phyloP scores from a whole-genome alignment of 805 yeast genomes.

The Pichia nanzhaoensis region DNA sequence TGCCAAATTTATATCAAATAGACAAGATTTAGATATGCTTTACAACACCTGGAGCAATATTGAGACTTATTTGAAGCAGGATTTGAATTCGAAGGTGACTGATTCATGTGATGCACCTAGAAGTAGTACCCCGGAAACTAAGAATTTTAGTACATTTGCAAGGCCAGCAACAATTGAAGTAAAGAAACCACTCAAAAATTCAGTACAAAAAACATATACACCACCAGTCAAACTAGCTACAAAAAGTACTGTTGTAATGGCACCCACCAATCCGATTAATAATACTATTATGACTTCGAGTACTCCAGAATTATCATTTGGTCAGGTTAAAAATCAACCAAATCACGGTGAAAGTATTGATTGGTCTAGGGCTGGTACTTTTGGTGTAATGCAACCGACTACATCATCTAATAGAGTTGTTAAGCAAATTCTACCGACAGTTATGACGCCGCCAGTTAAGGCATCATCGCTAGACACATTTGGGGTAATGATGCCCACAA shows the following conservation, averaged over 20 bases:
- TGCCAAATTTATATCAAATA: constrained; percentile 19
- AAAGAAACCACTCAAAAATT: too few species aligned
- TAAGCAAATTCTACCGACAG: too few species aligned
- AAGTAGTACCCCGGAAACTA: neutral
- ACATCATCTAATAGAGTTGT: neutral
- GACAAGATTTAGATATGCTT: constrained; percentile 19
- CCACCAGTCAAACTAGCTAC: neutral
- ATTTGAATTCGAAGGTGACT: constrained; percentile 3
- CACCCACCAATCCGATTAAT: neutral
- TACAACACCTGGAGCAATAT: constrained; percentile 14
- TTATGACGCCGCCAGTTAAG: too few species aligned
- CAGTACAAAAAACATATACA: too few species aligned
- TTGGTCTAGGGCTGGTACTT: constrained; percentile 8
- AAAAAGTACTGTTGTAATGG: neutral
- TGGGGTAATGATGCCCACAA: constrained; percentile 6
- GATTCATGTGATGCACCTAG: neutral
- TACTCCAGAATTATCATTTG: constrained; percentile 1
- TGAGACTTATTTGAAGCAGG: constrained; percentile 12
- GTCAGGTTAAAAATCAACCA: neutral
- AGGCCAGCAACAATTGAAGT: neutral
- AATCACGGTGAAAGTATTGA: constrained; percentile 2
- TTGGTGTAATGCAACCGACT: constrained; percentile 11
- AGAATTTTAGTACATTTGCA: neutral
- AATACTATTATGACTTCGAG: too few species aligned
- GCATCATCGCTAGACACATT: neutral